Evolutionary conservation across 1,284 basidiomycete species (phyloP).

Genomic region (Boletellus sp.): DNA sequence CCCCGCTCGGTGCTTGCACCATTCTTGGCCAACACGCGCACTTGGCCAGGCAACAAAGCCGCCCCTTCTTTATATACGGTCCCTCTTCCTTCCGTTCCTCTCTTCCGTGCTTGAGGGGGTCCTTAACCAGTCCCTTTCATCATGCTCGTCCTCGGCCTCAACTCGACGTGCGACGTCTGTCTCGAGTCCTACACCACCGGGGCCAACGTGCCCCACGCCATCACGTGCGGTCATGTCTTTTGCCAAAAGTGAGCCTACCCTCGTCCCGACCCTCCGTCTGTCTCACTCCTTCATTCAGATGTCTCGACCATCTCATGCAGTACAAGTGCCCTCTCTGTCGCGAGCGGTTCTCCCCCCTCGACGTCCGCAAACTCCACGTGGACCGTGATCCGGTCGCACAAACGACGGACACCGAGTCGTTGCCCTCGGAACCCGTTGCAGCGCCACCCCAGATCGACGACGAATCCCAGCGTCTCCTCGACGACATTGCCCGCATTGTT

Average conservation of each 20-base stretch:
- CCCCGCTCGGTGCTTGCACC: slow-evolving; percentile 22
- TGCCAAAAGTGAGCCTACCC: slow-evolving; percentile 33
- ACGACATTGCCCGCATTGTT: slow-evolving; percentile 37
- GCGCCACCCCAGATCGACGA: slow-evolving; percentile 25
- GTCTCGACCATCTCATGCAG: slow-evolving; percentile 33
- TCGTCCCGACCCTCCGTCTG: background rate
- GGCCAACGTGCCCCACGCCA: slow-evolving; percentile 38
- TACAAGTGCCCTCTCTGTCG: slow-evolving; percentile 36
- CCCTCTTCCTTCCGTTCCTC: slow-evolving; percentile 3
- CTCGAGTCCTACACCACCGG: slow-evolving; percentile 40
- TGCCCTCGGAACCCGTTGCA: slow-evolving; percentile 14
- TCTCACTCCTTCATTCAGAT: slow-evolving; percentile 17
- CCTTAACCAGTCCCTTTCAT: slow-evolving; percentile 34
- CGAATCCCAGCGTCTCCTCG: slow-evolving; percentile 34
- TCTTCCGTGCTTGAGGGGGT: slow-evolving; percentile 18
- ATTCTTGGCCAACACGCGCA: slow-evolving; percentile 29
- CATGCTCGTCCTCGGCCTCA: slow-evolving; percentile 45
- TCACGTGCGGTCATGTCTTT: slow-evolving; percentile 46
- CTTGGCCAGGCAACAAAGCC: slow-evolving; percentile 27
- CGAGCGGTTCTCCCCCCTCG: slow-evolving; percentile 27
- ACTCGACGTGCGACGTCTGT: slow-evolving; percentile 48
- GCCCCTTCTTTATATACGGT: slow-evolving; percentile 26
- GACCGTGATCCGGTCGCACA: slow-evolving; percentile 21
- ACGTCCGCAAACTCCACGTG: slow-evolving; percentile 33
- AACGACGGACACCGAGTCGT: slow-evolving; percentile 4